Conservation (phyloP, 768 basidiomycete species). For the Phaeolepiota aurea region DNA sequence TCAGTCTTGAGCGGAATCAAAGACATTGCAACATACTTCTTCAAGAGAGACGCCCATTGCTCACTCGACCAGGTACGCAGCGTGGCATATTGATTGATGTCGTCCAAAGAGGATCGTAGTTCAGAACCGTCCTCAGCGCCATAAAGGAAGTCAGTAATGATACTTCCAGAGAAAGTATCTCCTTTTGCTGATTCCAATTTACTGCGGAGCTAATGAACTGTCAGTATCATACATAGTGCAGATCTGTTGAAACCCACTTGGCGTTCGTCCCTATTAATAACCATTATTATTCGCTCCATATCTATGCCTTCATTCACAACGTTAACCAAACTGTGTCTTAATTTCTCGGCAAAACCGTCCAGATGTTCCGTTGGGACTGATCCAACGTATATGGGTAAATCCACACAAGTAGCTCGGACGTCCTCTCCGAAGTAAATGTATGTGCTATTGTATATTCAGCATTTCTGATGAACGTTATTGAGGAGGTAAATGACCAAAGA, state of each 20-base stretch:
- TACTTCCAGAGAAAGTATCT: slow-evolving; percentile 64
- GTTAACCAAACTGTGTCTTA: slow-evolving; percentile 59
- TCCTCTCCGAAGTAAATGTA: slow-evolving; percentile 83
- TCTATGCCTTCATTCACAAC: slow-evolving; percentile 75
- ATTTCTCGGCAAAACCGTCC: slow-evolving; percentile 57
- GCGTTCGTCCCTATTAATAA: slow-evolving; percentile 82
- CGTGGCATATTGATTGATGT: slow-evolving; percentile 61
- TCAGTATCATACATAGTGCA: neutral
- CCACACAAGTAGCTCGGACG: slow-evolving; percentile 59
- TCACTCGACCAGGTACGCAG: slow-evolving; percentile 65
- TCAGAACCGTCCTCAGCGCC: slow-evolving; percentile 79
- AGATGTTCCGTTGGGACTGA: slow-evolving; percentile 81
- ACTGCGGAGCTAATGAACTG: slow-evolving; percentile 58
- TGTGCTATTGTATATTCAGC: too few species aligned
- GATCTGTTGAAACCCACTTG: slow-evolving; percentile 45
- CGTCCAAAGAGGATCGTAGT: slow-evolving; percentile 63
- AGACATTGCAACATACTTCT: slow-evolving; percentile 40
- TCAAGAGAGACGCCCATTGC: slow-evolving; percentile 72
- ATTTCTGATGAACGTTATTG: too few species aligned
- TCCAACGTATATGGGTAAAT: slow-evolving; percentile 70
- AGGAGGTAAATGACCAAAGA: slow-evolving; percentile 59
- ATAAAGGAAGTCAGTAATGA: slow-evolving; percentile 84
- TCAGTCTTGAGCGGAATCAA: slow-evolving; percentile 1
- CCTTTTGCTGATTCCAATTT: slow-evolving; percentile 78
- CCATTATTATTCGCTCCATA: slow-evolving; percentile 82